These are phyloP conservation scores for Phylloboletellus chloephorus DNA, from an alignment of 1,284 basidiomycete genomes.

Conservation along the genomic window DNA sequence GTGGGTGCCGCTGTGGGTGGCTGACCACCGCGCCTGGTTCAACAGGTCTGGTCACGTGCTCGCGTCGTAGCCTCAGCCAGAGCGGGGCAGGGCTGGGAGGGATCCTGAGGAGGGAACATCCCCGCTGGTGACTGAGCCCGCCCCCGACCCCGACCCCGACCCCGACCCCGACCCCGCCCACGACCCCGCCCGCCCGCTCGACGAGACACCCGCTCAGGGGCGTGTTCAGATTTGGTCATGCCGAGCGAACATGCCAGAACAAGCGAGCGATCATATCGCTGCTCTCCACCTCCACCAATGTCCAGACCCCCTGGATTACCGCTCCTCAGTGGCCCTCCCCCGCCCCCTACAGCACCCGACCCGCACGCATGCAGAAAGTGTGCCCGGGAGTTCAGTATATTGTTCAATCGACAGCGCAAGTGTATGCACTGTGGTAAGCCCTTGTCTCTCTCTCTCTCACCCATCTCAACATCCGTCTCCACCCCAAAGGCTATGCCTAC, in stretches of 20 bases:
- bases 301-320: constrained; percentile 47
- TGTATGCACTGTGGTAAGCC: constrained; percentile 73
- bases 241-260: constrained; percentile 18
- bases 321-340: constrained; percentile 61
- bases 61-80: no score
- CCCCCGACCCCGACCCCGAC: no score
- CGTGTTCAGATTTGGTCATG: constrained; percentile 3
- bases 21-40: constrained; percentile 13
- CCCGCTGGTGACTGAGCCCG: no score
- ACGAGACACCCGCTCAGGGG: no score
- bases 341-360: constrained; percentile 31
- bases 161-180: no score
- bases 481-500: constrained; percentile 55
- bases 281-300: constrained; percentile 4
- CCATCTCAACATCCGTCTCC: background rate
- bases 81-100: no score
- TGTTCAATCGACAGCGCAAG: constrained; percentile 57
- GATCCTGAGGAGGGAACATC: no score
- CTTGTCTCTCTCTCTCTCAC: background rate
- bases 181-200: no score
- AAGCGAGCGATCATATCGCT: background rate
- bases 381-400: constrained; percentile 64
- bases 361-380: constrained; percentile 63
- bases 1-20: background rate
- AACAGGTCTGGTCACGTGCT: constrained; percentile 23